Evolutionary conservation across 179 eudicot genomes (phyloP).

Genomic region (Amaranthus tricolor): DNA sequence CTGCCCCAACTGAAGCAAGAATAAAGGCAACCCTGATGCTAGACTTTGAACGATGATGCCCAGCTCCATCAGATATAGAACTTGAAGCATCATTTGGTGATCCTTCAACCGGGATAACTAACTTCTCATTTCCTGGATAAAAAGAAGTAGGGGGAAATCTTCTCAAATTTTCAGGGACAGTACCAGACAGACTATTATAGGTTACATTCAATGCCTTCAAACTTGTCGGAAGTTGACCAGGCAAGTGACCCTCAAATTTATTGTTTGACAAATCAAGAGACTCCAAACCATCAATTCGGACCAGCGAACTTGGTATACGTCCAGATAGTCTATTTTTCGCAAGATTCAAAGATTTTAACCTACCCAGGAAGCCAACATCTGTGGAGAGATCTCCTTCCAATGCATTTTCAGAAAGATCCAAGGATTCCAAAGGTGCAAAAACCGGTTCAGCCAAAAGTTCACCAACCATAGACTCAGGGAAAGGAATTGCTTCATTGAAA

Average conservation of each 20-base stretch:
- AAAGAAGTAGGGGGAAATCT: slow-evolving; percentile 61
- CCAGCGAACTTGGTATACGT: slow-evolving; percentile 56
- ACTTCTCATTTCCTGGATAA: slow-evolving; percentile 68
- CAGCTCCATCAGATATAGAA: slow-evolving; percentile 9
- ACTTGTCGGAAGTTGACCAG: slow-evolving; percentile 58
- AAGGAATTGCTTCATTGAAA: slow-evolving; percentile 63
- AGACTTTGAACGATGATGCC: slow-evolving; percentile 41
- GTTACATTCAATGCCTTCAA: slow-evolving; percentile 59
- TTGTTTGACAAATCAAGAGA: slow-evolving; percentile 78
- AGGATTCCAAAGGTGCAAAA: slow-evolving; percentile 57
- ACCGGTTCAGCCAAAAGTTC: slow-evolving; percentile 53
- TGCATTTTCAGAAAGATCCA: slow-evolving; percentile 77
- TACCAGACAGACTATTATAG: slow-evolving; percentile 60
- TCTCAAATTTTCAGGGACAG: slow-evolving; percentile 57
- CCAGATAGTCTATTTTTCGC: slow-evolving; percentile 73
- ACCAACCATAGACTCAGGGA: slow-evolving; percentile 47
- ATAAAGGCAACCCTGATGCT: slow-evolving; percentile 64
- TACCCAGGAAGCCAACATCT: slow-evolving; percentile 52
- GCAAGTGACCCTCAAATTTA: slow-evolving; percentile 59
- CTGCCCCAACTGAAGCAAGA: slow-evolving; percentile 70
- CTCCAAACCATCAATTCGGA: slow-evolving; percentile 51
- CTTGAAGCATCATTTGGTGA: slow-evolving; percentile 24
- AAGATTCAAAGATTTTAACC: slow-evolving; percentile 63
- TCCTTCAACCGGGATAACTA: slow-evolving; percentile 30
- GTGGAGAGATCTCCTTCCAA: slow-evolving; percentile 57